A percentile compares a stretch with the other conserved stretches of the same genome.
phyloP scores from a whole-genome alignment of 331 rosid species.

The Quercus lobata region DNA sequence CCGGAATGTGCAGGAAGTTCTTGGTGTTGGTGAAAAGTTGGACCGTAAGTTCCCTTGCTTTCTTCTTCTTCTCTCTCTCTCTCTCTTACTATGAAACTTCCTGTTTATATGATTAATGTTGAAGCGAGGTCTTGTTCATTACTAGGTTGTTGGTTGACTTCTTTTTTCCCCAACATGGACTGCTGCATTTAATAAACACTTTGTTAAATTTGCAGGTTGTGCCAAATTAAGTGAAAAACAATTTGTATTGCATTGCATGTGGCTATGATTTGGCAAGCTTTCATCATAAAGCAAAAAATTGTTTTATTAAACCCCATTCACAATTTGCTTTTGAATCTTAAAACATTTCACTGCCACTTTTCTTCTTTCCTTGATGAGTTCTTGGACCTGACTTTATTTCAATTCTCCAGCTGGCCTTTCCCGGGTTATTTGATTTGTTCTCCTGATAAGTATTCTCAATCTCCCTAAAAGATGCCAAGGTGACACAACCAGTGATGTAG shows the following conservation, averaged over 20 bases:
- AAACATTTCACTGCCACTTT: no score
- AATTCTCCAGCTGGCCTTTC: no score
- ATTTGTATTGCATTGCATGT: neutral
- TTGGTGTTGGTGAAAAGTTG: conserved; percentile 98
- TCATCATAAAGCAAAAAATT: no score
- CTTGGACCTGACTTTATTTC: no score
- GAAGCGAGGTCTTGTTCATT: neutral
- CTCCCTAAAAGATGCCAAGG: no score
- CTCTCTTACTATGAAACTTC: neutral
- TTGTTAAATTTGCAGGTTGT: neutral
- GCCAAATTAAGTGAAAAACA: neutral
- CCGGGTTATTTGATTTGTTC: no score
- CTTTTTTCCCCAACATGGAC: neutral
- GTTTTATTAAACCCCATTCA: no score
- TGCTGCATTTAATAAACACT: neutral
- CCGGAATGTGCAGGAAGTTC: conserved; percentile 98
- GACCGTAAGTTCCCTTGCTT: conserved; percentile 68
- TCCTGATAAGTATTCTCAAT: no score
- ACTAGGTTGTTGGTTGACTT: neutral
- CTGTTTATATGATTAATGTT: no score
- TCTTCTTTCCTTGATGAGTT: no score
- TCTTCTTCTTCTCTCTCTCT: neutral
- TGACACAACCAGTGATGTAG: no score
- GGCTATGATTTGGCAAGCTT: neutral
- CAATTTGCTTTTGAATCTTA: no score